Percentiles rank a stretch among this genome's conserved stretches.
These are phyloP conservation scores for Lippia alba DNA, from an alignment of 305 asterid genomes.

Conservation along the genomic window DNA sequence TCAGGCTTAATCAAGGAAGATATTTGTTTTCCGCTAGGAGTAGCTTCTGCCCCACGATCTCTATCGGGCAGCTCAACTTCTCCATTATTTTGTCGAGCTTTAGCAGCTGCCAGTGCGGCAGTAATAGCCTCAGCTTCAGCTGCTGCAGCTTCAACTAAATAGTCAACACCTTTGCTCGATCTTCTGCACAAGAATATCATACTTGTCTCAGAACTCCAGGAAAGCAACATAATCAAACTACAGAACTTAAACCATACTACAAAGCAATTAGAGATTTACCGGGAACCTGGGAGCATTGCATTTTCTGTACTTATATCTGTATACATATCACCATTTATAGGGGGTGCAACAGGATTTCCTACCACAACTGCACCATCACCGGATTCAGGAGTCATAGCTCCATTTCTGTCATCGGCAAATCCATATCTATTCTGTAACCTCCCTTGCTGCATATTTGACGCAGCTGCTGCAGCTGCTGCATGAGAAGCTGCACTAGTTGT, in stretches of 20 bases:
- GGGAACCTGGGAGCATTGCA: slow-evolving; percentile 74
- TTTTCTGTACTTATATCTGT: slow-evolving; percentile 96
- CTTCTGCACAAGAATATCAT: slow-evolving; percentile 55
- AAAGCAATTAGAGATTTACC: slow-evolving; percentile 52
- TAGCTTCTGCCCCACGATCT: slow-evolving; percentile 97
- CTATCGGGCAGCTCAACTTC: slow-evolving; percentile 92
- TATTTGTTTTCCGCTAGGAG: slow-evolving; percentile 91
- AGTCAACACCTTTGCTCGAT: slow-evolving; percentile 90
- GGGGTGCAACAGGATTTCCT: slow-evolving; percentile 94
- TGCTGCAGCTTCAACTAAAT: slow-evolving; percentile 98
- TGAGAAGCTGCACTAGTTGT: slow-evolving; percentile 92
- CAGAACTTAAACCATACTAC: slow-evolving; percentile 9
- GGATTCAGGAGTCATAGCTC: slow-evolving; percentile 56
- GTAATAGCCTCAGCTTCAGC: slow-evolving; percentile 99
- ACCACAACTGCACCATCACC: slow-evolving; percentile 92
- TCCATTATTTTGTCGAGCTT: slow-evolving; percentile 96
- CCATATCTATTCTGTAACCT: slow-evolving; percentile 78
- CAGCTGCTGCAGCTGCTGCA: slow-evolving; percentile 95
- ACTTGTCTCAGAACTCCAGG: slow-evolving; percentile 30
- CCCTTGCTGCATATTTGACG: slow-evolving; percentile 65
- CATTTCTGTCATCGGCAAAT: slow-evolving; percentile 68
- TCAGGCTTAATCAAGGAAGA: slow-evolving; percentile 84
- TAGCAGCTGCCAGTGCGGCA: slow-evolving; percentile 97
- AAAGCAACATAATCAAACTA: slow-evolving; percentile 26
- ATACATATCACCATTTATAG: slow-evolving; percentile 89